These are phyloP conservation scores for Hydrangea macrophylla DNA, from an alignment of 148 eudicot species.

Conservation along the genomic window DNA sequence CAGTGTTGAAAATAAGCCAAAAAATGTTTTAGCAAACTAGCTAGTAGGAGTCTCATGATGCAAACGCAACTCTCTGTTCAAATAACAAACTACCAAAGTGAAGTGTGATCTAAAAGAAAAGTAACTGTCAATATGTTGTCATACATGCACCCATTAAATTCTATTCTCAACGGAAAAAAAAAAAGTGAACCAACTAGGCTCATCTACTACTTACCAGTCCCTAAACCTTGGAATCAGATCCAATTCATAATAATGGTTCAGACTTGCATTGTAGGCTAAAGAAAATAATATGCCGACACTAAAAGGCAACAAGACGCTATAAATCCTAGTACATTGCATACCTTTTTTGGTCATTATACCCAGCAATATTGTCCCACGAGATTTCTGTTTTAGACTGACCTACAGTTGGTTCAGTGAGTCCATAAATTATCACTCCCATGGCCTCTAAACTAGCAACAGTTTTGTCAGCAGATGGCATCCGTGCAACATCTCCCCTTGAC, in stretches of 20 bases:
- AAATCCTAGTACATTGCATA: conserved; percentile 21
- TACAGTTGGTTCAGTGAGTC: conserved; percentile 45
- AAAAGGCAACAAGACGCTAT: background rate
- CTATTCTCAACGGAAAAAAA: no score
- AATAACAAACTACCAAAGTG: background rate
- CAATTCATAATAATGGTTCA: no score
- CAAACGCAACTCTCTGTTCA: background rate
- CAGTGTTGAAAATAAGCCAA: background rate
- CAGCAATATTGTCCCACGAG: conserved; percentile 99
- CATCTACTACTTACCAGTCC: no score
- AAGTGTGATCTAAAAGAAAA: background rate
- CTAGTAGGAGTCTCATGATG: background rate
- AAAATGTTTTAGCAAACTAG: background rate
- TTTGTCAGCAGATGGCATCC: conserved; percentile 50
- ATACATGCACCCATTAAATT: no score
- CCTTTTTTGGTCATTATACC: conserved; percentile 89
- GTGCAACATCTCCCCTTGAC: conserved; percentile 37
- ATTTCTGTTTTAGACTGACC: conserved; percentile 44
- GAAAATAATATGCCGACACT: background rate
- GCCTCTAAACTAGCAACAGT: conserved; percentile 75
- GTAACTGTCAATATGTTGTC: no score
- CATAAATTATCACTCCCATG: conserved; percentile 90
- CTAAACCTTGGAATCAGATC: no score
- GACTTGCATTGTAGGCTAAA: background rate
- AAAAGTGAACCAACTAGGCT: no score